Evolutionary conservation across 768 basidiomycete genomes (phyloP).

Genomic region (Basidioascus undulatus): DNA sequence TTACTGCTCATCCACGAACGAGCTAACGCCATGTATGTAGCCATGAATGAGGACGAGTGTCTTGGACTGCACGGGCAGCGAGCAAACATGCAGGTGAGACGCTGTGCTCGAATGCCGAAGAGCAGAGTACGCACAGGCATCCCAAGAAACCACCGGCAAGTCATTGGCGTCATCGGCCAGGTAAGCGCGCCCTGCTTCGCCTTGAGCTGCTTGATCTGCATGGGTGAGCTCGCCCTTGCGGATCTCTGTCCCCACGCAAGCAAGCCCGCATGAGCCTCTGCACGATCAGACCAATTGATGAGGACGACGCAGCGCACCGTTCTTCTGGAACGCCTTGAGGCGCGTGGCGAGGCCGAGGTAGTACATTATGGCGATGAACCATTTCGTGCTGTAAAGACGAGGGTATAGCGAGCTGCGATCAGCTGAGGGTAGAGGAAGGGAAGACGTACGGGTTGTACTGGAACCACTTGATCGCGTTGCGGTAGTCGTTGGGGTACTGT

Average conservation of each 20-base stretch:
- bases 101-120: neutral
- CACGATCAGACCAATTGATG: neutral
- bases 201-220: conserved; percentile 72
- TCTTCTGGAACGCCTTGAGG: conserved; percentile 26
- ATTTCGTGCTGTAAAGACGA: conserved; percentile 43
- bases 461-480: conserved; percentile 86
- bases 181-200: conserved; percentile 45
- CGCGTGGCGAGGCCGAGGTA: conserved; percentile 42
- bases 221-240: conserved; percentile 75
- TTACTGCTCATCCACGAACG: conserved; percentile 77
- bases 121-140: conserved; percentile 35
- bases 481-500: conserved; percentile 88
- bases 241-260: conserved; percentile 46
- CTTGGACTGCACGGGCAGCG: conserved; percentile 31
- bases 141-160: conserved; percentile 64
- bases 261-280: conserved; percentile 10
- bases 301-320: too few species aligned
- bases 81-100: neutral
- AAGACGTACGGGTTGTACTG: conserved; percentile 47
- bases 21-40: conserved; percentile 71
- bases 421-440: conserved; percentile 19
- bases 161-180: conserved; percentile 57
- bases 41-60: conserved; percentile 69
- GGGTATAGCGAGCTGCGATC: neutral
- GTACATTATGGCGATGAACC: conserved; percentile 51